phyloP scores from a whole-genome alignment of 331 rosid species.

The Cydonia oblonga region DNA sequence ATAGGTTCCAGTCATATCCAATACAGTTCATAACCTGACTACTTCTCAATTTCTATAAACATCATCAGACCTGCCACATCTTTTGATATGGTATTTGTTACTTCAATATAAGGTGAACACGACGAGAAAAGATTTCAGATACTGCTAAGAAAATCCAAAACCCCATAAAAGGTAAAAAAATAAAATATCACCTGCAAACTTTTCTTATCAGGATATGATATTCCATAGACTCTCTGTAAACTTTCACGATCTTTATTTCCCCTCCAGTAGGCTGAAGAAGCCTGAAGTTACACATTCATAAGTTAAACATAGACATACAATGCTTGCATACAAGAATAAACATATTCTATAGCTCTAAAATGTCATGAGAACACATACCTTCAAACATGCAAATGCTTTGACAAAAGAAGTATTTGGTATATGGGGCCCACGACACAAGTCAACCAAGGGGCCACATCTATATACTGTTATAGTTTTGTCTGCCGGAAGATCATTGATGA shows the following conservation, averaged over 20 bases:
- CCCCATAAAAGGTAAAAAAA: not conserved
- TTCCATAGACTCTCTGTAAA: conserved; percentile 94
- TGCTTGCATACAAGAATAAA: not conserved
- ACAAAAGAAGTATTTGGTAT: conserved; percentile 97
- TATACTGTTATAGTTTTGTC: conserved; percentile 94
- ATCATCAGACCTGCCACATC: not conserved
- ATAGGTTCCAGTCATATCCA: not conserved
- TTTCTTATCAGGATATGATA: conserved; percentile 91
- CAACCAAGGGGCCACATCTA: conserved; percentile 94
- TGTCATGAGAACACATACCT: conserved; percentile 32
- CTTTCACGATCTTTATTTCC: conserved; percentile 90
- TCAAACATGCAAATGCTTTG: conserved; percentile 80
- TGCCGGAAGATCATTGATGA: conserved; percentile 84
- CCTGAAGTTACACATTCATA: conserved; percentile 43
- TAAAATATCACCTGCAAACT: conserved; percentile 58
- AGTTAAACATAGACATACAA: not conserved
- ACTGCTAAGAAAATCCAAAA: not conserved
- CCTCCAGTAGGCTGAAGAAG: conserved; percentile 98
- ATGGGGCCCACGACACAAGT: conserved; percentile 96
- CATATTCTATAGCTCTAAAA: conserved; percentile 6
- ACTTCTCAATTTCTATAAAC: not conserved
- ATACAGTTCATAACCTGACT: not conserved
- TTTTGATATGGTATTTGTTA: not conserved
- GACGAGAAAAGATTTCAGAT: not conserved
- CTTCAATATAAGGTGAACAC: not conserved